Base-by-base conservation (phyloP, 139 green algal genomes). In the Deuterostichococcus epilithicus region DNA sequence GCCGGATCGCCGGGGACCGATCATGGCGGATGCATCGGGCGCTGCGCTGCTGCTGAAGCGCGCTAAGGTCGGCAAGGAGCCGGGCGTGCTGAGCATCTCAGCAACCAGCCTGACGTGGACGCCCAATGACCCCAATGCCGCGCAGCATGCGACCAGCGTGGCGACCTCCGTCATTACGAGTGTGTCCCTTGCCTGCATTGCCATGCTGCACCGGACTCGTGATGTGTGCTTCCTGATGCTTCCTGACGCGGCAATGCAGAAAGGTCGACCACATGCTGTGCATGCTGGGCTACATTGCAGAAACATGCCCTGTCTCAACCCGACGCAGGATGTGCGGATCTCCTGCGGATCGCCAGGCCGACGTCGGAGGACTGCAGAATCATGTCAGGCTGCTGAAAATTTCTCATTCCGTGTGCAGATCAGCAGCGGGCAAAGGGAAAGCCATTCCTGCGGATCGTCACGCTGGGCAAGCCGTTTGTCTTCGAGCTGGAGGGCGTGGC, bases 371-470 rank as follows among this genome's bases (percentile, higher is more conserved):
- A n/a, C n/a, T n/a, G n/a, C n/a, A n/a, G n/a, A n/a, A n/a, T n/a
- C n/a, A n/a, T n/a, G 18, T 63, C 13, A 25, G 52, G 10, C 42
- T 52, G 42, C 42, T 52, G 42, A 52, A 23, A 23, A 13, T 52
- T 52, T 52, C 10, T 13, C 13, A 52, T 13, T 23, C 42, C 44
- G 30, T 37, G 2, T 58, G 71, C 77, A 81, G 77, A 68, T 39
- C 71, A 77, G 60, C 77, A 81, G 71, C 59, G 63, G 28, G 71
- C 77, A 33, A 81, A 81, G 60, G 39, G 59, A 15, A 77, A 70
- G 38, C 77, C 77, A 28, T 68, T 81, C 70, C 60, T 81, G 30
- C 38, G 63, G 30, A 59, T 81, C 35, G 59, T 72, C 30, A 33
- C 66, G 8, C 60, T 39, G 20, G 34, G 26, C 15, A 32, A 39